Percentiles rank a stretch among this genome's conserved stretches.
Conservation (phyloP, 2,329 filamentous ascomycete genomes). For the Thermothelomyces thermophilus region DNA sequence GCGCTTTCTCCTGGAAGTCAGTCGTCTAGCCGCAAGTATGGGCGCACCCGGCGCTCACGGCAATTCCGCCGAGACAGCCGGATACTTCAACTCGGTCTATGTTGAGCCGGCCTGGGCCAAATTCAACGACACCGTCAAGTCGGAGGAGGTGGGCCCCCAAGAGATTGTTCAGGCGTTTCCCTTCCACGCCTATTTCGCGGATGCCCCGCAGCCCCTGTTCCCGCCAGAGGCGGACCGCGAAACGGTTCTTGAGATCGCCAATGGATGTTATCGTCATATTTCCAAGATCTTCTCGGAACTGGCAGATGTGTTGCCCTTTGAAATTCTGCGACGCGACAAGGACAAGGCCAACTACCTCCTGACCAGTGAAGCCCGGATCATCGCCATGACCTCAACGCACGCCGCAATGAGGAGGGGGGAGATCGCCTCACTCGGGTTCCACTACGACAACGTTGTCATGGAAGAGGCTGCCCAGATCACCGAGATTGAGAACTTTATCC, state of each 20-base stretch:
- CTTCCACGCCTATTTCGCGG: conserved; percentile 79
- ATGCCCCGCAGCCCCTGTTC: conserved; percentile 83
- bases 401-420: conserved; percentile 90
- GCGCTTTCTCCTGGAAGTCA: conserved; percentile 72
- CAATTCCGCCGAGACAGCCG: conserved; percentile 91
- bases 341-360: conserved; percentile 96
- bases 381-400: conserved; percentile 98
- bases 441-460: conserved; percentile 97
- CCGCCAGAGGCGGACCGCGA: conserved; percentile 58
- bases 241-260: conserved; percentile 64
- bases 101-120: conserved; percentile 81
- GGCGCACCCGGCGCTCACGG: conserved; percentile 89
- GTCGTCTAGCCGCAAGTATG: conserved; percentile 76
- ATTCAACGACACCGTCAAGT: conserved; percentile 62
- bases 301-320: conserved; percentile 89
- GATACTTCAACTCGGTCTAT: conserved; percentile 93
- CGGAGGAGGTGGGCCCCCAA: conserved; percentile 48
- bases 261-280: conserved; percentile 84
- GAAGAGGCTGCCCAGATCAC: conserved; percentile 98
- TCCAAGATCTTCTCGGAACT: conserved; percentile 86
- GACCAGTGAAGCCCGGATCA: conserved; percentile 90
- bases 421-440: conserved; percentile 86
- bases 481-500: conserved; percentile 94
- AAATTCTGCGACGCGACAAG: conserved; percentile 78
- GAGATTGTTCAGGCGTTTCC: conserved; percentile 72